Base-by-base conservation (phyloP, 2,329 filamentous ascomycete species). In the Alternaria brassicicola region DNA sequence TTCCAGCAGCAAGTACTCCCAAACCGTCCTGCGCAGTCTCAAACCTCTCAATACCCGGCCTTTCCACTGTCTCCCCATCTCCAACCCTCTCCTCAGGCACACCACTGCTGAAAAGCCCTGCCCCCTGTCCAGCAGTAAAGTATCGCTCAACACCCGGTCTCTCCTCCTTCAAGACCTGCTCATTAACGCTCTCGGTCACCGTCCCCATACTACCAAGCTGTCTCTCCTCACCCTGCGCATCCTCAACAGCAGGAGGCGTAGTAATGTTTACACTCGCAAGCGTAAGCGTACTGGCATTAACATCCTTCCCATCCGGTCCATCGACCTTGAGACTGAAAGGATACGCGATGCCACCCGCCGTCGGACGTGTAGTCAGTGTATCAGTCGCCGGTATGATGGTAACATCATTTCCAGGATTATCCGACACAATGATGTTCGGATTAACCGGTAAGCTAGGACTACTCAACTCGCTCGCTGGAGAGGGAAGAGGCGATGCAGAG, bases 211-310 rank as follows among this genome's bases (percentile, higher is more conserved):
- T 50, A 23, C 53, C 63, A 4, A 62, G 45, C 13, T 62, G 51
- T 46, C 63, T 63, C 13, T 56, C 43, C 1, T 12, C 57, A 36
- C 48, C 45, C 55, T 19, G 65, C 61, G 12, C 71, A 57, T 10
- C 68, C 57, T 66, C 66, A 1, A 62, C 38, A 25, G 65, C 61
- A 7, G 62, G 55, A 4, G 73, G 69, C 9, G 67, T 69, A 17
- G 31, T 57, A 15, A 74, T 59, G 30, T 63, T 64, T 3, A 76
- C 60, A 59, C 79, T 81, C 26, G 76, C 75, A 19, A 92, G 76
- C 0, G 89, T 92, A 51, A 89, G 78, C 84, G 89, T 91, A 77
- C 89, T 92, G 1, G 88, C 88, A 17, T 86, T 89, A 4, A 86
- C 84, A 2, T 85, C 84, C 39, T 62, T 66, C 3, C 64, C 70